Evolutionary conservation across 2,329 filamentous ascomycete species (phyloP).

Genomic region (Sordariomycetes sp.): DNA sequence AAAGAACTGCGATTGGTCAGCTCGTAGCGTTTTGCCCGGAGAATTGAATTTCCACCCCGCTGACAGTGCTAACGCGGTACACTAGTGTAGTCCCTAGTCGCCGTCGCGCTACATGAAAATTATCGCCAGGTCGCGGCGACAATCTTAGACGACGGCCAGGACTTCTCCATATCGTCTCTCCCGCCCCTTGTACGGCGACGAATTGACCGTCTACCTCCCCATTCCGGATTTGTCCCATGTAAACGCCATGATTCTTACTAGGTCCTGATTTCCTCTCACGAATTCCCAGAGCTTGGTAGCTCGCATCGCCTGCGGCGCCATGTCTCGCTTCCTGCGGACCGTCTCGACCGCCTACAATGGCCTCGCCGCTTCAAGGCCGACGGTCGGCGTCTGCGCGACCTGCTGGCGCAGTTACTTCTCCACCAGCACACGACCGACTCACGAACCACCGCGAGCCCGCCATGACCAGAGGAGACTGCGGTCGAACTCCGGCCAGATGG

Average conservation of each 20-base stretch:
- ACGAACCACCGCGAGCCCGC: background rate
- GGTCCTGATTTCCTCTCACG: background rate
- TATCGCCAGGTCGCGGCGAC: background rate
- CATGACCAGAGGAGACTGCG: background rate
- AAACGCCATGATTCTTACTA: background rate
- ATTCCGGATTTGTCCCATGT: background rate
- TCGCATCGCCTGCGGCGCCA: background rate
- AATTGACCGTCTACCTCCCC: background rate
- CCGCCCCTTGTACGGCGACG: background rate
- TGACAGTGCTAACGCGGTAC: background rate
- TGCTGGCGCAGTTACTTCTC: background rate
- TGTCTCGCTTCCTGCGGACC: conserved; percentile 2
- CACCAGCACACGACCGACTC: conserved; percentile 15
- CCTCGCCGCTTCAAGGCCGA: background rate
- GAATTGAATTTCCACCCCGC: background rate
- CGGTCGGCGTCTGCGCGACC: background rate
- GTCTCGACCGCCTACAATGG: background rate
- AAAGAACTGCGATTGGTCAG: background rate
- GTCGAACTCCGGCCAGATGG: background rate
- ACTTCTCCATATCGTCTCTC: background rate
- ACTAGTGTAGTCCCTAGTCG: background rate
- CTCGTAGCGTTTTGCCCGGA: background rate
- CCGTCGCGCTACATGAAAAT: background rate
- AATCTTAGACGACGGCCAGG: background rate
- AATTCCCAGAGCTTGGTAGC: background rate